A percentile compares a stretch with the other conserved stretches of the same genome.
These are phyloP conservation scores for Stagonosporopsis tanaceti DNA, from an alignment of 2,329 filamentous ascomycete species.

Conservation along the genomic window DNA sequence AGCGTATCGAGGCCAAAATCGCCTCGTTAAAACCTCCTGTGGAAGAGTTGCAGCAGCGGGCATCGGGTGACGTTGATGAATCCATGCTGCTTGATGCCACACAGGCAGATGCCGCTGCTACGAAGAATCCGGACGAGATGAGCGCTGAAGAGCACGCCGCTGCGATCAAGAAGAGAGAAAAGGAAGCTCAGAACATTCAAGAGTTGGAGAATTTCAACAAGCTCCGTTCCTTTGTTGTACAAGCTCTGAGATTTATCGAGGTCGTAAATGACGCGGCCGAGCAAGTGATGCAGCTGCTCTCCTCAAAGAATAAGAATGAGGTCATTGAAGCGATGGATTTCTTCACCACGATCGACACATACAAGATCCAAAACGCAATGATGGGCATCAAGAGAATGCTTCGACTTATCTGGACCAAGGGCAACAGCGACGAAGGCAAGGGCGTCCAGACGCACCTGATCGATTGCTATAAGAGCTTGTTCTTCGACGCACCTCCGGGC, in stretches of 20 bases:
- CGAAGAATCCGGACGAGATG: conserved; percentile 69
- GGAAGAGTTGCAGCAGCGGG: conserved; percentile 73
- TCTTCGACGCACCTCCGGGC: conserved; percentile 91
- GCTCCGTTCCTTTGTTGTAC: conserved; percentile 89
- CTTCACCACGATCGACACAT: conserved; percentile 93
- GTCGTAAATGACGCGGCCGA: conserved; percentile 84
- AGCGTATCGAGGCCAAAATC: conserved; percentile 83
- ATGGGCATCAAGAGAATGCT: conserved; percentile 94
- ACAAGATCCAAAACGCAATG: conserved; percentile 94
- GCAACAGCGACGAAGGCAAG: conserved; percentile 98
- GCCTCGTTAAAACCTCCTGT: conserved; percentile 81
- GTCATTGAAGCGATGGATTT: conserved; percentile 99
- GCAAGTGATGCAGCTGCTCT: conserved; percentile 84
- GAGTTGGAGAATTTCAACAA: conserved; percentile 86
- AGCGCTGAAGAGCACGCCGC: conserved; percentile 79
- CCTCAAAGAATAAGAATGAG: conserved; percentile 96
- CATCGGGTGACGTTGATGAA: conserved; percentile 74
- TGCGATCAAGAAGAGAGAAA: conserved; percentile 78
- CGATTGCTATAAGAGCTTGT: conserved; percentile 93
- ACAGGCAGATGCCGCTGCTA: conserved; percentile 64
- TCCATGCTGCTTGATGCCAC: conserved; percentile 88
- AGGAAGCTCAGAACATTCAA: conserved; percentile 88
- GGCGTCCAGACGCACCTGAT: conserved; percentile 96
- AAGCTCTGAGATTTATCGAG: conserved; percentile 92
- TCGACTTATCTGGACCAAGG: conserved; percentile 97